Base-by-base conservation (phyloP, 2,329 filamentous ascomycete genomes). In the Furcasterigmium furcatum region DNA sequence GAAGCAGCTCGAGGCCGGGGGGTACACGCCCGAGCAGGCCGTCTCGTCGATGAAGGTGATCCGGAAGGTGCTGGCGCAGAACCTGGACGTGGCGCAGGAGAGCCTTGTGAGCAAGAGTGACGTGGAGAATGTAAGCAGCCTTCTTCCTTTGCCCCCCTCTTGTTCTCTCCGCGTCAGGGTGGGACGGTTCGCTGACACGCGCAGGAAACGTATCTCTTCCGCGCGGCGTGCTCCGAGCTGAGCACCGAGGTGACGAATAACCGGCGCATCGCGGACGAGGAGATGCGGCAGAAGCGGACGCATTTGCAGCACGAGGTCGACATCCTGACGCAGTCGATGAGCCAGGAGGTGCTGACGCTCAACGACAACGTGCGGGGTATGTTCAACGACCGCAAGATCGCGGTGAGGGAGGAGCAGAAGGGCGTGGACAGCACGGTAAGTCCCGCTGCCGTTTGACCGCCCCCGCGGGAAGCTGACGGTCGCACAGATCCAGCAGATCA, bases 381-480 rank as follows among this genome's bases (percentile, higher is more conserved):
- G 77, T 96, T 97, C 63, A 92, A 97, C 60, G 92, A 99, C 62
- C 82, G 95, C 36, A 94, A 92, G 63, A 95, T 97, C 88, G 81
- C 83, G 3, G 91, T 95, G 2, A 76, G 91, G 45, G 88, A 92
- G 65, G 88, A 96, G 64, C 91, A 96, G 67, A 85, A 91, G 60
- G 77, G 77, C 7, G 86, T 88, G 59, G 92, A 97, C 61, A 88
- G 87, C 42, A 85, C 85, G 56, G 85, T 90, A 70, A 45, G 78
- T 72, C 5, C 14, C 10, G 19, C 34, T 32, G 12, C 19, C 40
- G 36, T 18, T 30, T n/a, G 46, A 4, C 6, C 27, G 34, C 36
- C n/a, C 22, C 19, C 44, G 12, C 20, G 19, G 34, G 4, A n/a
- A n/a, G 16, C n/a, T 36, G 16, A 34, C 34, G 9, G 16, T 4